Evolutionary conservation across 2,329 filamentous ascomycete species (phyloP).

Genomic region (Penicillium sp.): DNA sequence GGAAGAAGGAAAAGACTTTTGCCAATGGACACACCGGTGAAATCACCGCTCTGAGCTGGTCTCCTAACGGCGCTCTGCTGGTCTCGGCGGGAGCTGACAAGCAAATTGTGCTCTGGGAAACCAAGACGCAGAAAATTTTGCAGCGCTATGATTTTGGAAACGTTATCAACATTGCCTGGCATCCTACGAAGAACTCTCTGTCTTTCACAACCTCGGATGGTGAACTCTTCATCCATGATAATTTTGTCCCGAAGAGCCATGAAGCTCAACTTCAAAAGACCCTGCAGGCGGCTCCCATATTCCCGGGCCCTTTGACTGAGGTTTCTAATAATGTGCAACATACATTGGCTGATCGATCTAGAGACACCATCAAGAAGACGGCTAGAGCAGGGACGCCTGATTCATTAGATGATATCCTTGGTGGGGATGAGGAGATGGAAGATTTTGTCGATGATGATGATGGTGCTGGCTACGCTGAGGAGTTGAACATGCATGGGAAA

Average conservation of each 20-base stretch:
- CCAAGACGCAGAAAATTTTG: constrained; percentile 80
- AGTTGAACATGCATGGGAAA: constrained; percentile 67
- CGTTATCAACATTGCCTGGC: constrained; percentile 87
- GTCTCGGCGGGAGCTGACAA: constrained; percentile 63
- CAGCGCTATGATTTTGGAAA: constrained; percentile 79
- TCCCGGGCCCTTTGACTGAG: constrained; percentile 77
- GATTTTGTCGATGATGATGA: constrained; percentile 96
- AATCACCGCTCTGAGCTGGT: constrained; percentile 89
- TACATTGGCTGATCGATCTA: constrained; percentile 60
- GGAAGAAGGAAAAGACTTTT: constrained; percentile 84
- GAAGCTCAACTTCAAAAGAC: constrained; percentile 54
- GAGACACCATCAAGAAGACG: constrained; percentile 56
- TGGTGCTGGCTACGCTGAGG: constrained; percentile 81
- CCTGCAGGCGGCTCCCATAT: constrained; percentile 79
- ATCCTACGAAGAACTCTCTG: constrained; percentile 82
- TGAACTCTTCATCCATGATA: constrained; percentile 83
- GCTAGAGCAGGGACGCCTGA: constrained; percentile 69
- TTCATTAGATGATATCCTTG: constrained; percentile 81
- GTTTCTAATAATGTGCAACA: constrained; percentile 67
- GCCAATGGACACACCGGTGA: constrained; percentile 78
- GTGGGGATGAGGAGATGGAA: constrained; percentile 65
- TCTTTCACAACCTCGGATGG: constrained; percentile 93
- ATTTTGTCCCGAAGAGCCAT: constrained; percentile 58
- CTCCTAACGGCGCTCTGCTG: constrained; percentile 88
- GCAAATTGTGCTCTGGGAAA: constrained; percentile 74